A percentile compares a stretch with the other conserved stretches of the same genome.
Evolutionary conservation across 306 rosid genomes (phyloP).

Genomic region (Cucurbita maxima): DNA sequence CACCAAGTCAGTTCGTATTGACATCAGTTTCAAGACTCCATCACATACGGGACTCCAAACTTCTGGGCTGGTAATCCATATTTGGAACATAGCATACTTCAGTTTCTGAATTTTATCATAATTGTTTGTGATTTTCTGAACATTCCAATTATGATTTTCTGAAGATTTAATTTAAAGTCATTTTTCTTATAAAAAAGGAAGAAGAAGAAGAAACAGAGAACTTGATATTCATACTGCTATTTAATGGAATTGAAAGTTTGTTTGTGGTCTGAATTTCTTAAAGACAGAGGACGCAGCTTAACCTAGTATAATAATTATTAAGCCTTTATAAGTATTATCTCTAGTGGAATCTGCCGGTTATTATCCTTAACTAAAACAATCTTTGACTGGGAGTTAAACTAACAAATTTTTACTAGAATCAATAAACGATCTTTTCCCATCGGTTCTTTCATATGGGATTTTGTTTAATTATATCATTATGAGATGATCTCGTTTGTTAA

Average conservation of each 20-base stretch:
- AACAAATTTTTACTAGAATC: background rate
- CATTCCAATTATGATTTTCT: background rate
- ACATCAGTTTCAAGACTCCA: conserved; percentile 80
- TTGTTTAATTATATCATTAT: background rate
- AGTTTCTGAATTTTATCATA: background rate
- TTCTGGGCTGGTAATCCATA: conserved; percentile 57
- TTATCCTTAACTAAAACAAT: background rate
- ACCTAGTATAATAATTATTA: background rate
- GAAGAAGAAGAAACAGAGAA: background rate
- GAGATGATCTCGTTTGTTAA: background rate
- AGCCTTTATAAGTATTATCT: background rate
- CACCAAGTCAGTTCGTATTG: conserved; percentile 70
- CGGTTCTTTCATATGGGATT: background rate
- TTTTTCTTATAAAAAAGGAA: background rate
- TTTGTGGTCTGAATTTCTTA: background rate
- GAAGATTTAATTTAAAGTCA: background rate
- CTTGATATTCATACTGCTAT: background rate
- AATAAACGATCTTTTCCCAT: background rate
- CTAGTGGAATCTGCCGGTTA: background rate
- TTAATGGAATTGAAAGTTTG: background rate
- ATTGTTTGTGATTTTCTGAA: background rate
- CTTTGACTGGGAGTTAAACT: background rate
- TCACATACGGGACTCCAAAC: conserved; percentile 96
- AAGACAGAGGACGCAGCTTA: background rate
- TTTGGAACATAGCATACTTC: background rate